Base-by-base conservation (phyloP, 768 basidiomycete genomes). In the Boletus eberwhitei region DNA sequence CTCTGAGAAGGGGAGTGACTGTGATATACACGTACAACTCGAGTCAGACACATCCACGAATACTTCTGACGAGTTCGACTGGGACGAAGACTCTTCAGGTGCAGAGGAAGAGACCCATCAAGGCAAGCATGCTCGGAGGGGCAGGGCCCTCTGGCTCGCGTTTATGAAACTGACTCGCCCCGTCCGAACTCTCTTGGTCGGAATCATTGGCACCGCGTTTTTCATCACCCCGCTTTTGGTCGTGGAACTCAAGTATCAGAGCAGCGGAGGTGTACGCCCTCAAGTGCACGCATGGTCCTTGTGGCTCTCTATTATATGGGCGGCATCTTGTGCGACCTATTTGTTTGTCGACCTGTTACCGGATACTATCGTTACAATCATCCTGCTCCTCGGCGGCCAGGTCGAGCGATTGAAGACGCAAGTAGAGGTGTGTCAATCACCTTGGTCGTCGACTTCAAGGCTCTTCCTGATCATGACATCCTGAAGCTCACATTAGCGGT, bases 161-260 rank as follows among this genome's bases (percentile, higher is more conserved):
- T 88, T 88, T 66, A 80, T 87, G 83, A 82, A 81, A 64, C 77
- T 90, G 19, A 78, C 86, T 17, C 73, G 81, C 47, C 75, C 77
- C 24, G 55, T 88, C 45, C 75, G 89, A 21, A 81, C 82, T 9
- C 64, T 88, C 38, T 62, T 90, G 44, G 66, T 87, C 8, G 82
- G 80, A 29, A 42, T 77, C n/a, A 56, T 89, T 17, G 86, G 86
- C 29, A 76, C 76, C 17, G 82, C 79, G 32, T 75, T 91, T 59
- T 74, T 88, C 51, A 81, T 90, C 57, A 80, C 85, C 0, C 89
- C 89, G 1, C 75, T 87, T 42, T 72, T 90, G 57, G 82, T 91
- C 52, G 81, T 88, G 56, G 73, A 86, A 54, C 64, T 88, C 47
- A 80, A 78, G 48, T 90, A 87, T 65, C 74, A 72, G 50, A 70